Percentiles rank a stretch among this genome's conserved stretches.
Conservation (phyloP, 805 yeast genomes). For the Lipomyces yamadae region DNA sequence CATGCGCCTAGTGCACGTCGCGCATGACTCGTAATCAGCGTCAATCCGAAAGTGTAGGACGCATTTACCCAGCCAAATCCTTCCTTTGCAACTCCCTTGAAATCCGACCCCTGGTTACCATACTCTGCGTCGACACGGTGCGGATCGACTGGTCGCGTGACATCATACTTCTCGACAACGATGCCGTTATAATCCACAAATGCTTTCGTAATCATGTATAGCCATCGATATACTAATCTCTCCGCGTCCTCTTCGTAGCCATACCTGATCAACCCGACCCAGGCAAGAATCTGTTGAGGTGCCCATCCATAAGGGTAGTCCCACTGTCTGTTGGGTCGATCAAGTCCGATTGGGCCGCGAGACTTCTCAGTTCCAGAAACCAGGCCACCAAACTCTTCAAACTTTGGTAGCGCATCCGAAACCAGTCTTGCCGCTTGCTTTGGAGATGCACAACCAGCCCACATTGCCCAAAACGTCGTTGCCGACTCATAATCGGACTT, state of each 20-base stretch:
- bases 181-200: conserved; percentile 93
- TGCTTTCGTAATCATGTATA: conserved; percentile 83
- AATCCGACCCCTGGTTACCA: conserved; percentile 94
- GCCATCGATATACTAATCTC: conserved; percentile 84
- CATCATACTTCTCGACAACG: conserved; percentile 94
- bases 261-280: conserved; percentile 82
- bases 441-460: conserved; percentile 72
- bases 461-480: conserved; percentile 89
- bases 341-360: conserved; percentile 69
- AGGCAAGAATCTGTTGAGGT: conserved; percentile 92
- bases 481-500: conserved; percentile 80
- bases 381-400: conserved; percentile 88
- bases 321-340: conserved; percentile 93
- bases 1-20: conserved; percentile 78
- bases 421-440: conserved; percentile 73
- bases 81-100: conserved; percentile 90
- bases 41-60: conserved; percentile 73
- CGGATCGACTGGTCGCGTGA: conserved; percentile 78
- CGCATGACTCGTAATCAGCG: conserved; percentile 67
- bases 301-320: conserved; percentile 99
- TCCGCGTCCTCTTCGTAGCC: conserved; percentile 68
- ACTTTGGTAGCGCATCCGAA: conserved; percentile 59
- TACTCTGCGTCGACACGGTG: conserved; percentile 94
- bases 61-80: conserved; percentile 99
- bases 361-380: conserved; percentile 80